phyloP scores from a whole-genome alignment of 2,329 filamentous ascomycete species.

The Clonostachys byssicola region DNA sequence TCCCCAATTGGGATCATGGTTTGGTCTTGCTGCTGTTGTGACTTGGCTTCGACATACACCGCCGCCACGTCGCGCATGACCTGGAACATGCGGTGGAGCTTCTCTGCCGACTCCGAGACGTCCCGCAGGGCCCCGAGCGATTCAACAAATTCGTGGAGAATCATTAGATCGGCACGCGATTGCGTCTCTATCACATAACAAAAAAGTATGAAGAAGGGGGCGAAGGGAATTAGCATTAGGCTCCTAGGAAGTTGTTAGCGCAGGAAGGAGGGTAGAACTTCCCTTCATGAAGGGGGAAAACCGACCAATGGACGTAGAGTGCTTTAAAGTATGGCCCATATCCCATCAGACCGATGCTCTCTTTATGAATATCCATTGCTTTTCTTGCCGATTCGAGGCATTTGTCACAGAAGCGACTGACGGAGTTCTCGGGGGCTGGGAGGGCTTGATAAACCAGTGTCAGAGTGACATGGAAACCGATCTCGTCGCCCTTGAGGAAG shows the following conservation, averaged over 20 bases:
- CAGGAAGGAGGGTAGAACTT: neutral
- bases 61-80: constrained; percentile 58
- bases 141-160: constrained; percentile 50
- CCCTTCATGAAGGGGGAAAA: neutral
- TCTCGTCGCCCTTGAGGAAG: constrained; percentile 40
- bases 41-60: constrained; percentile 58
- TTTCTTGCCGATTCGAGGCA: constrained; percentile 45
- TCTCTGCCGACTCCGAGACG: constrained; percentile 54
- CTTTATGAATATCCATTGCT: constrained; percentile 38
- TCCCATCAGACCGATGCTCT: constrained; percentile 37
- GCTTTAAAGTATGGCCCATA: constrained; percentile 32
- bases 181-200: constrained; percentile 52
- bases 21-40: constrained; percentile 38
- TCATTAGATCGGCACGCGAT: constrained; percentile 45
- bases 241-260: constrained; percentile 29
- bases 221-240: constrained; percentile 52
- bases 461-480: constrained; percentile 41
- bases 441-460: constrained; percentile 49
- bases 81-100: constrained; percentile 57
- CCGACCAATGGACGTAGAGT: constrained; percentile 47
- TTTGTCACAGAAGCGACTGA: constrained; percentile 39
- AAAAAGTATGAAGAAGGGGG: constrained; percentile 56
- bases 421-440: constrained; percentile 34
- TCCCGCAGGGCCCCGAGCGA: constrained; percentile 47
- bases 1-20: constrained; percentile 45